Evolutionary conservation across 2,329 filamentous ascomycete genomes (phyloP).

Genomic region (Fusarium foetens): DNA sequence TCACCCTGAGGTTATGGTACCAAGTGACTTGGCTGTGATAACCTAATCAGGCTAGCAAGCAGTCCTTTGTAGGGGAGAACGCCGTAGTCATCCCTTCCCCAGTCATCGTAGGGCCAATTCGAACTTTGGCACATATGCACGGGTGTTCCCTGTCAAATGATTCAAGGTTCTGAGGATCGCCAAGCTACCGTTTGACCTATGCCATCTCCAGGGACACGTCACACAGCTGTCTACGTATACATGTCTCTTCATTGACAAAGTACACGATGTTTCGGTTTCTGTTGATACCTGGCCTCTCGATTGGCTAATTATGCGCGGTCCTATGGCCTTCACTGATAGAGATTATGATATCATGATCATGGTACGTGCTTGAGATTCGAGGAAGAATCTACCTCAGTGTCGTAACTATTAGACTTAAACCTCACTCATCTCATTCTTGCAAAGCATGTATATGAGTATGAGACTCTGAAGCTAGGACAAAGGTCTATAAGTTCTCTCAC

Average conservation of each 20-base stretch:
- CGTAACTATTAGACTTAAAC: not conserved
- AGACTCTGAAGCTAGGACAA: not conserved
- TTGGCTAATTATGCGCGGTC: not conserved
- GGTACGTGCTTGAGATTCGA: fast-evolving
- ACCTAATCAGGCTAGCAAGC: not conserved
- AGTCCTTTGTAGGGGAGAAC: not conserved
- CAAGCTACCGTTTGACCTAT: not conserved
- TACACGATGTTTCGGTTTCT: not conserved
- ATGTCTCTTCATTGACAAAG: not conserved
- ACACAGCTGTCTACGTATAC: not conserved
- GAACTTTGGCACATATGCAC: not conserved
- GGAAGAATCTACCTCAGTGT: not conserved
- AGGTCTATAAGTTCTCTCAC: not conserved
- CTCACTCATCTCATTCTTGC: not conserved
- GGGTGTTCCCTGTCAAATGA: not conserved
- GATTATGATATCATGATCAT: not conserved
- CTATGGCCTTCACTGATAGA: not conserved
- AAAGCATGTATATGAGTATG: no score
- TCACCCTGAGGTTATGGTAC: not conserved
- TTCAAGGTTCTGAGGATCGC: not conserved
- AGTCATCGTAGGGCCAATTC: not conserved
- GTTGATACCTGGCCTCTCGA: not conserved
- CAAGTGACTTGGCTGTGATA: not conserved
- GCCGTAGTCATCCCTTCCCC: not conserved
- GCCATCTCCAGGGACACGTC: not conserved